Conservation (phyloP, 1,139 yeast species). For the Taphrina flavorubra region DNA sequence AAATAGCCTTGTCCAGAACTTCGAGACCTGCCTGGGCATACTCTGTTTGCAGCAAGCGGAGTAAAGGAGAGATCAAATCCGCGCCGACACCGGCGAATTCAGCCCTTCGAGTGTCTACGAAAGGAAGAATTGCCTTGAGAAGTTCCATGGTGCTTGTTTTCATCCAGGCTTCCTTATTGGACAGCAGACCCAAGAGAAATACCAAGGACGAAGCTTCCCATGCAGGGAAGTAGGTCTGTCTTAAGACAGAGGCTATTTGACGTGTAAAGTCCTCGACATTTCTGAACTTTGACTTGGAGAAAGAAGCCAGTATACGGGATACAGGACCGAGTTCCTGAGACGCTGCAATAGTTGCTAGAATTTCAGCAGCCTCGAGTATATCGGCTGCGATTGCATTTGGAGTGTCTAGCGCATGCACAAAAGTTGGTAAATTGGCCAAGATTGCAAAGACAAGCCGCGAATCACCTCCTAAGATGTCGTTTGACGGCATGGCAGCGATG, state of each 20-base stretch:
- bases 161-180: conserved; percentile 79
- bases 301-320: conserved; percentile 74
- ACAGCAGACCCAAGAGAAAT: conserved; percentile 74
- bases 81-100: conserved; percentile 93
- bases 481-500: conserved; percentile 68
- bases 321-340: conserved; percentile 64
- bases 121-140: conserved; percentile 74
- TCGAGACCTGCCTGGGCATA: conserved; percentile 86
- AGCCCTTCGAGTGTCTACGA: conserved; percentile 74
- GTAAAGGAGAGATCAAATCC: conserved; percentile 85
- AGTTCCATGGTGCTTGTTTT: conserved; percentile 78
- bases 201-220: conserved; percentile 77
- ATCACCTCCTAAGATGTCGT: conserved; percentile 78
- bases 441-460: conserved; percentile 73
- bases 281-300: conserved; percentile 78
- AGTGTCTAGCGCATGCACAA: conserved; percentile 74
- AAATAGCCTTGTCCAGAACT: conserved; percentile 82
- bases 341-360: conserved; percentile 67
- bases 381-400: conserved; percentile 59
- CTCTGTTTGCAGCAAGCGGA: conserved; percentile 81
- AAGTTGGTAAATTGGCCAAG: conserved; percentile 80
- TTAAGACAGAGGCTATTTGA: conserved; percentile 75
- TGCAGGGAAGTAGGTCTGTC: conserved; percentile 71
- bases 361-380: conserved; percentile 62
- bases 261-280: conserved; percentile 85